Percentiles rank a stretch among this genome's conserved stretches.
phyloP scores from a whole-genome alignment of 2,329 filamentous ascomycete genomes.

The Ascochyta koolunga region DNA sequence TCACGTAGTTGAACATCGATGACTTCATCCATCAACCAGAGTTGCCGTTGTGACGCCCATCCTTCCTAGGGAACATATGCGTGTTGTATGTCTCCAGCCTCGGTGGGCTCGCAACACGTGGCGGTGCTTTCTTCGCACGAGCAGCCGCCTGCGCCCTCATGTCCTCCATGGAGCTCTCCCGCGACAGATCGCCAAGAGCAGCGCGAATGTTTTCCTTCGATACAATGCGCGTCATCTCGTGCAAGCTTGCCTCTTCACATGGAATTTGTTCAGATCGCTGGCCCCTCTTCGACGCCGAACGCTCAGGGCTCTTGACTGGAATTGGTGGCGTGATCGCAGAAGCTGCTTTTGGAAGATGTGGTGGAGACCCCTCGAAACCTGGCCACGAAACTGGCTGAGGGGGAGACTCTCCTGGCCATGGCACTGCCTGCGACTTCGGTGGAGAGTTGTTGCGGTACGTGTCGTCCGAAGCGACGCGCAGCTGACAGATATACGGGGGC shows the following conservation, averaged over 20 bases:
- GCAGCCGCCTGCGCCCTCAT: slow-evolving; percentile 1
- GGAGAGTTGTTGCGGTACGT: background rate
- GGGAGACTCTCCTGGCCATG: slow-evolving; percentile 14
- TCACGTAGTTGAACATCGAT: background rate
- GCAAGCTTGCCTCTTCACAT: background rate
- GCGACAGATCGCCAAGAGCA: slow-evolving; percentile 26
- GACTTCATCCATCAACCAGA: background rate
- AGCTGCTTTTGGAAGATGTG: slow-evolving; percentile 5
- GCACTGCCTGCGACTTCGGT: background rate
- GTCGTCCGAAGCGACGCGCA: slow-evolving; percentile 16
- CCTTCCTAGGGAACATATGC: slow-evolving; percentile 38
- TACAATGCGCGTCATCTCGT: slow-evolving; percentile 32
- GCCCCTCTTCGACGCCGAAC: background rate
- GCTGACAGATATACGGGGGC: slow-evolving; percentile 20
- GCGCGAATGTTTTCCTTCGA: slow-evolving; percentile 44
- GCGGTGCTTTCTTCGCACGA: background rate
- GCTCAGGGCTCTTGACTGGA: slow-evolving; percentile 29
- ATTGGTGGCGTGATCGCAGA: slow-evolving; percentile 21
- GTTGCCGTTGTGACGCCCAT: background rate
- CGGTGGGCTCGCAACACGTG: slow-evolving; percentile 10
- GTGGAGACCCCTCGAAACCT: slow-evolving; percentile 16
- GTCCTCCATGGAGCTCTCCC: slow-evolving; percentile 28
- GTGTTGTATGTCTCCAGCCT: slow-evolving; percentile 32
- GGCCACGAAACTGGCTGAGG: slow-evolving; percentile 13
- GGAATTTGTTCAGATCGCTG: slow-evolving; percentile 6